Conservation (phyloP, 164 flowering plant species). For the Brasenia schreberi region DNA sequence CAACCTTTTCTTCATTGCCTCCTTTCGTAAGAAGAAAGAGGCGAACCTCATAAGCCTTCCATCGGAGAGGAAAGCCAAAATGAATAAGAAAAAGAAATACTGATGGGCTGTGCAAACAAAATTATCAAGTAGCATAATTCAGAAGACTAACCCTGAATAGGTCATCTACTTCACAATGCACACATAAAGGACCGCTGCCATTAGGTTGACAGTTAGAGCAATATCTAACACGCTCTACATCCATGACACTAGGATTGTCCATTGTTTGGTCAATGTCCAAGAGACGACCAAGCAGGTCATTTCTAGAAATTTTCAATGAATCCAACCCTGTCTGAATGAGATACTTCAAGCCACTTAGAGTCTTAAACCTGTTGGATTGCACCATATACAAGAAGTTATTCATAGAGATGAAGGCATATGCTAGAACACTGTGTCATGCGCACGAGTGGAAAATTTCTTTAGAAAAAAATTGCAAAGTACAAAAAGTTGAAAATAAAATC, state of each 20-base stretch:
- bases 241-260: conserved; percentile 77
- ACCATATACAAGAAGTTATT: neutral
- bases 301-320: conserved; percentile 56
- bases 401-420: neutral
- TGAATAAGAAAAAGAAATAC: neutral
- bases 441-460: too few species aligned
- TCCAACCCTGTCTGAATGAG: conserved; percentile 64
- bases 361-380: conserved; percentile 43
- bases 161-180: conserved; percentile 75
- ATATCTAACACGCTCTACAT: conserved; percentile 59
- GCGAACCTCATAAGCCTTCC: conserved; percentile 71
- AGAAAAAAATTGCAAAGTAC: too few species aligned
- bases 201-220: conserved; percentile 54
- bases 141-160: conserved; percentile 57
- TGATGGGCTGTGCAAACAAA: neutral
- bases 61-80: neutral
- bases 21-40: conserved; percentile 61
- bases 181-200: conserved; percentile 56
- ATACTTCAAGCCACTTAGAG: conserved; percentile 52
- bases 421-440: too few species aligned
- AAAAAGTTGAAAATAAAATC: too few species aligned
- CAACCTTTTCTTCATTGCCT: conserved; percentile 32
- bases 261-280: conserved; percentile 68
- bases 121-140: neutral
- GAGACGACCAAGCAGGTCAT: conserved; percentile 47